Evolutionary conservation across 768 basidiomycete species (phyloP).

Genomic region (Naganishia vaughanmartiniae): DNA sequence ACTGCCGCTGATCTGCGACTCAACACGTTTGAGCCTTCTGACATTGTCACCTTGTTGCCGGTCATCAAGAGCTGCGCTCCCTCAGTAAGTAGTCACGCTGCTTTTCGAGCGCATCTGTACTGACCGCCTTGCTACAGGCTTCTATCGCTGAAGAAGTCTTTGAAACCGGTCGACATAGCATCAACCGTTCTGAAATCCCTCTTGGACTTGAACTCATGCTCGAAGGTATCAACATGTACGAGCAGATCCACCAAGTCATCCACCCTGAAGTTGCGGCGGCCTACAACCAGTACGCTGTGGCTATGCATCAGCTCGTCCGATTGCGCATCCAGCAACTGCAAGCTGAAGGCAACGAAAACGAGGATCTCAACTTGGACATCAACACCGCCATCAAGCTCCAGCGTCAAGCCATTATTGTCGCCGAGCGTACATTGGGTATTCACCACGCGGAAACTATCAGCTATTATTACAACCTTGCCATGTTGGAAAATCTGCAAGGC

Average conservation of each 20-base stretch:
- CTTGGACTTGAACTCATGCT: slow-evolving; percentile 54
- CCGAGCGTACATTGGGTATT: slow-evolving; percentile 54
- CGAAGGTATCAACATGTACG: slow-evolving; percentile 54
- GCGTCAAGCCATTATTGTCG: slow-evolving; percentile 54
- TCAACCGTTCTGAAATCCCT: slow-evolving; percentile 51
- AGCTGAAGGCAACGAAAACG: slow-evolving; percentile 46
- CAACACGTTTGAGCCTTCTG: slow-evolving; percentile 52
- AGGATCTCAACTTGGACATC: slow-evolving; percentile 48
- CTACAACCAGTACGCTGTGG: slow-evolving; percentile 54
- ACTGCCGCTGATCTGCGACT: slow-evolving; percentile 4
- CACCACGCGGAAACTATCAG: slow-evolving; percentile 52
- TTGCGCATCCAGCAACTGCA: slow-evolving; percentile 46
- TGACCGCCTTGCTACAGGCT: slow-evolving; percentile 37
- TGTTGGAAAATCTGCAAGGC: slow-evolving; percentile 54
- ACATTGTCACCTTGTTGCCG: slow-evolving; percentile 53
- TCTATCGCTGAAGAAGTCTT: slow-evolving; percentile 54
- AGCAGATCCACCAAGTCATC: slow-evolving; percentile 54
- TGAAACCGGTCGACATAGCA: slow-evolving; percentile 50
- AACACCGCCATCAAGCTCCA: slow-evolving; percentile 52
- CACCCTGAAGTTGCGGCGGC: slow-evolving; percentile 55
- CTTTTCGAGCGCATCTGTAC: slow-evolving; percentile 17
- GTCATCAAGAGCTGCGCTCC: slow-evolving; percentile 52
- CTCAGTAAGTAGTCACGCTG: slow-evolving; percentile 40
- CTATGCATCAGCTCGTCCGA: slow-evolving; percentile 53
- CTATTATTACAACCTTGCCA: slow-evolving; percentile 55